Base-by-base conservation (phyloP, 176 grass and related monocot genomes). In the Microstegium vimineum region DNA sequence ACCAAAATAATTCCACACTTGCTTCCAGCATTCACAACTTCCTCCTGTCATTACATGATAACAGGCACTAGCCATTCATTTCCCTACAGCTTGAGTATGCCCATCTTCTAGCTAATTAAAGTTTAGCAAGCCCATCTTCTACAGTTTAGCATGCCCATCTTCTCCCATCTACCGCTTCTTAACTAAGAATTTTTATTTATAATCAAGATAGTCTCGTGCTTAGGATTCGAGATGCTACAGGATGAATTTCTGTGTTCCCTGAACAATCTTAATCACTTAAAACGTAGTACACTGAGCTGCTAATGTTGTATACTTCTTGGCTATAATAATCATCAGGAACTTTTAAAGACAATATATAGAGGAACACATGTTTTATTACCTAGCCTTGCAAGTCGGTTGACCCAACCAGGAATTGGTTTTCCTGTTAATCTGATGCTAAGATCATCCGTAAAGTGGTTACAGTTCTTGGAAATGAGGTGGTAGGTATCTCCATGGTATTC, bases 381-480 rank as follows among this genome's bases (percentile, higher is more conserved):
- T 94, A 99, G 70, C 41, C 85, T 90, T 16, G 93, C 96, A 13
- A 95, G 93, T 81, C 96, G 89, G 82, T 99, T 99, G 79, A 99
- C 89, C 96, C 93, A 99, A 41, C 93, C 89, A 81, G 96, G 91
- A 80, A 99, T 92, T 36, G 60, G 31, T 84, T 84, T 95, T 73
- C 91, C 85, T 33, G 88, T 86, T 83, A 99, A 89, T 86, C 81
- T 90, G 72, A 34, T 70, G 78, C 89, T 93, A 71, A 94, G 89
- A 85, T 99, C 96, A 90, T 99, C 89, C 1, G 91, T 99, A 65
- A 99, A 95, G 73, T 99, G 90, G 84, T 99, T 99, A 49, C 93
- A 99, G 49, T 95, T 99, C 85, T 99, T 99, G 33, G 96, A 94
- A 84, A 99, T 95, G 52, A 99, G 89, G 80, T 99, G 96, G 77